Evolutionary conservation across 495 filamentous ascomycete genomes (phyloP).

Genomic region (Penicillium turbatum): DNA sequence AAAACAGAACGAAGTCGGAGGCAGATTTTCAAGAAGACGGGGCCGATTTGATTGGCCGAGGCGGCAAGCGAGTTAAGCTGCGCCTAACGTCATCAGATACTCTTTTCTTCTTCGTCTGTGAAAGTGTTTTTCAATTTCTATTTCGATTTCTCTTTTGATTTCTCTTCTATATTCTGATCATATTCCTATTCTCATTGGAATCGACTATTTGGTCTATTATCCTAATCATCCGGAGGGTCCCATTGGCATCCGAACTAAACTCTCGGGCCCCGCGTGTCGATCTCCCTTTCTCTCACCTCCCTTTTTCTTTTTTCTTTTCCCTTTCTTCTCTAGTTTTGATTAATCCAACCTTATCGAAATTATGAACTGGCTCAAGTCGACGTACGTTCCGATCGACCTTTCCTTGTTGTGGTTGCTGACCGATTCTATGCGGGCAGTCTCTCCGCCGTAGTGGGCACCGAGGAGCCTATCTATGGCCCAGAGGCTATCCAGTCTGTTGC

Average conservation of each 20-base stretch:
- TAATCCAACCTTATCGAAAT: slow-evolving; percentile 11
- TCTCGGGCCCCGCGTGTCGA: slow-evolving; percentile 33
- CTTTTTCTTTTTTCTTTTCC: slow-evolving; percentile 20
- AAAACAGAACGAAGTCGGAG: not conserved
- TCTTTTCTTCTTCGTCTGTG: not conserved
- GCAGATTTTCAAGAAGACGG: slow-evolving; percentile 23
- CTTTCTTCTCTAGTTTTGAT: slow-evolving; percentile 7
- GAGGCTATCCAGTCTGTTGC: slow-evolving; percentile 81
- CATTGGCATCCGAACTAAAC: slow-evolving; percentile 27
- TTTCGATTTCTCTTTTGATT: not conserved
- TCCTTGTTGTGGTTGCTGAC: slow-evolving; percentile 20
- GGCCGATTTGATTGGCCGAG: slow-evolving; percentile 21
- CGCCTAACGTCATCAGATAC: slow-evolving; percentile 21
- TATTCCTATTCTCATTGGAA: not conserved
- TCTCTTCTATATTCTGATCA: not conserved
- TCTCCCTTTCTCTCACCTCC: slow-evolving; percentile 22
- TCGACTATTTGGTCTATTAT: not conserved
- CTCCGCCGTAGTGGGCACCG: slow-evolving; percentile 87
- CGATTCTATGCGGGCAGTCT: slow-evolving; percentile 50
- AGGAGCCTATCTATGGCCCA: slow-evolving; percentile 94
- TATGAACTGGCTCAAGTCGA: slow-evolving; percentile 72
- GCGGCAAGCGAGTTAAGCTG: slow-evolving; percentile 21
- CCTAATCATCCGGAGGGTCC: slow-evolving; percentile 4
- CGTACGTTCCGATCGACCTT: slow-evolving; percentile 43
- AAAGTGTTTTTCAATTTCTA: not conserved